phyloP scores from a whole-genome alignment of 225 moss, liverwort and hornwort genomes.

The Pseudisothecium myosuroides region DNA sequence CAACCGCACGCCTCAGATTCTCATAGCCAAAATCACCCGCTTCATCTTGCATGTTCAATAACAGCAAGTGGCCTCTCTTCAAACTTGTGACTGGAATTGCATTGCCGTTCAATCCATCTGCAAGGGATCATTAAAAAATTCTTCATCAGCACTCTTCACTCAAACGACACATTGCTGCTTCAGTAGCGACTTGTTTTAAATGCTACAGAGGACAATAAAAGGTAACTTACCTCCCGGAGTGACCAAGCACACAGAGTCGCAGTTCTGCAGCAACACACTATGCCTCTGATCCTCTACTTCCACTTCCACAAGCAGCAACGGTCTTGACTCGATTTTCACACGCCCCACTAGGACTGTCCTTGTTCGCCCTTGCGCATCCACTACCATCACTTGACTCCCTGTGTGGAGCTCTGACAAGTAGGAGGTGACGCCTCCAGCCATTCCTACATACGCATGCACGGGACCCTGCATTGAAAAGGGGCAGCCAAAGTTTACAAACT shows the following conservation, averaged over 20 bases:
- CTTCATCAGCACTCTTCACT: background rate
- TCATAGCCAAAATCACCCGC: constrained; percentile 33
- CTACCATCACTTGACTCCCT: constrained; percentile 80
- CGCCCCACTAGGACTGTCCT: constrained; percentile 73
- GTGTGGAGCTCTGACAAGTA: constrained; percentile 86
- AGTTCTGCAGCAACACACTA: constrained; percentile 82
- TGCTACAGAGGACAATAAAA: background rate
- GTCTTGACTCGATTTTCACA: constrained; percentile 86
- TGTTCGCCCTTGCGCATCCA: constrained; percentile 64
- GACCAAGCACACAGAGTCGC: constrained; percentile 84
- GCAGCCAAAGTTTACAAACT: background rate
- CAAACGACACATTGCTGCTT: background rate
- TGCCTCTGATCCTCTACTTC: constrained; percentile 56
- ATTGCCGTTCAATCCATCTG: constrained; percentile 14
- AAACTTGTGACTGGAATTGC: constrained; percentile 71
- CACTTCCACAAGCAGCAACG: constrained; percentile 76
- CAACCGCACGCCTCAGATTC: constrained; percentile 53
- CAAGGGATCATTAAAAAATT: background rate
- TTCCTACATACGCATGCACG: constrained; percentile 87
- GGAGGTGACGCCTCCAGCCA: constrained; percentile 82
- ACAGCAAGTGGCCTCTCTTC: constrained; percentile 47
- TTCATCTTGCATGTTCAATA: constrained; percentile 56
- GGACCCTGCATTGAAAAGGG: constrained; percentile 52
- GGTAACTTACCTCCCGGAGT: constrained; percentile 30
- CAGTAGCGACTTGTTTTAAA: background rate